Percentiles rank a stretch among this genome's conserved stretches.
These are phyloP conservation scores for Erysimum cheiranthoides DNA, from an alignment of 345 rosid genomes.

Conservation along the genomic window DNA sequence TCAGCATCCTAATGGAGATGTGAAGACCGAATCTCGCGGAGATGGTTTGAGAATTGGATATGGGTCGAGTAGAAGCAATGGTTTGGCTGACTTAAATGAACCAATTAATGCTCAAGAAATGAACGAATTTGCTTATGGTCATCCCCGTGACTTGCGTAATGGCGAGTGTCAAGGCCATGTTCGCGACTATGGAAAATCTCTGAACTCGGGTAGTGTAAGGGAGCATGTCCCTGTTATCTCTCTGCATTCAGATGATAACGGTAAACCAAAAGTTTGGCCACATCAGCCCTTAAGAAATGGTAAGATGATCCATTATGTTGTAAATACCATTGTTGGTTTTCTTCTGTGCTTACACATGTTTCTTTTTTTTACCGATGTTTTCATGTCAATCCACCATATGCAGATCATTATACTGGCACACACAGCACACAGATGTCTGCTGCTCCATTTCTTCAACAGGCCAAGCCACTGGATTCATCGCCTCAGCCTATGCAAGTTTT, in stretches of 20 bases:
- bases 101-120: constrained; percentile 55
- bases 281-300: constrained; percentile 35
- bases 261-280: constrained; percentile 44
- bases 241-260: constrained; percentile 47
- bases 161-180: constrained; percentile 50
- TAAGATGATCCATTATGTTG: constrained; percentile 28
- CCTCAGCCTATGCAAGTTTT: constrained; percentile 36
- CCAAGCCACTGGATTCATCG: constrained; percentile 24
- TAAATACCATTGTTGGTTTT: constrained; percentile 4
- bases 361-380: neutral
- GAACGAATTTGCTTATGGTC: constrained; percentile 44
- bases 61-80: constrained; percentile 37
- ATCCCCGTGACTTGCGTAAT: constrained; percentile 39
- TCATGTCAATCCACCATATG: constrained; percentile 13
- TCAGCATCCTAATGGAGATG: constrained; percentile 55
- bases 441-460: constrained; percentile 42
- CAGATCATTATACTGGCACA: constrained; percentile 45
- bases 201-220: constrained; percentile 43
- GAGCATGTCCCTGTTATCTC: constrained; percentile 45
- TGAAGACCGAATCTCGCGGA: constrained; percentile 40
- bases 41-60: constrained; percentile 45
- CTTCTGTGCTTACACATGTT: neutral
- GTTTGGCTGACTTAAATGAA: constrained; percentile 60
- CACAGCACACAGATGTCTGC: constrained; percentile 36
- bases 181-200: constrained; percentile 46